Percentiles rank a stretch among this genome's conserved stretches.
These are phyloP conservation scores for Imleria badia DNA, from an alignment of 768 basidiomycete species.

Conservation along the genomic window DNA sequence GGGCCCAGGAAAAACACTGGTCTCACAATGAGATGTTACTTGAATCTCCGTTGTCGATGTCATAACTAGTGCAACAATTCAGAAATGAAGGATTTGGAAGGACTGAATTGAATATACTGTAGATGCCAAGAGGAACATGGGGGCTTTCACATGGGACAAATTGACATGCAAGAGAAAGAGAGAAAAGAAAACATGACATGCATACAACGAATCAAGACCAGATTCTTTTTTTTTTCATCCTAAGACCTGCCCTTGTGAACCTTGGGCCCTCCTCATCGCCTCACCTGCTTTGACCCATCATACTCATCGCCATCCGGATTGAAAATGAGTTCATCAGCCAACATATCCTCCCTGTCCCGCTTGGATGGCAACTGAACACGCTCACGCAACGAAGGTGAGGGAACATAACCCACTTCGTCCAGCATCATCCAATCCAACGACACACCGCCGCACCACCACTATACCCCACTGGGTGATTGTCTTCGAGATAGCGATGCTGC, in stretches of 20 bases:
- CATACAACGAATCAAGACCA: not conserved
- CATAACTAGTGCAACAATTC: too few relatives aligned
- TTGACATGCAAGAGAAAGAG: not conserved
- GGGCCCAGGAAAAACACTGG: too few relatives aligned
- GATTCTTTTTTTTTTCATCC: not conserved
- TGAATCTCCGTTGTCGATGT: too few relatives aligned
- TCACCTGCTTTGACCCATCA: conserved; percentile 23
- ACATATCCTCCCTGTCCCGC: conserved; percentile 32
- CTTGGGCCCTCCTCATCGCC: conserved; percentile 23
- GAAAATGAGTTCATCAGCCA: conserved; percentile 10
- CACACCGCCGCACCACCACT: conserved; percentile 25
- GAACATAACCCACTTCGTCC: conserved; percentile 13
- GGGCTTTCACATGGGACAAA: not conserved
- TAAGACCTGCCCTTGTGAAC: conserved; percentile 22
- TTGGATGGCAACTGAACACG: conserved; percentile 39
- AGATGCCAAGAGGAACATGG: not conserved
- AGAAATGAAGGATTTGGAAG: too few relatives aligned
- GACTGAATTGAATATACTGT: too few relatives aligned
- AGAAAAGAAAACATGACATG: not conserved
- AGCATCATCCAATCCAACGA: conserved; percentile 39
- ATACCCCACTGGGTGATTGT: not conserved
- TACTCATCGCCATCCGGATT: conserved; percentile 21
- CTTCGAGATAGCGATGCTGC: conserved; percentile 15
- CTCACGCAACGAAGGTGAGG: conserved; percentile 33
- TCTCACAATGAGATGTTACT: too few relatives aligned